Percentiles rank a stretch among this genome's conserved stretches.
These are phyloP conservation scores for Lipomyces yamadae DNA, from an alignment of 805 yeast genomes.

Conservation along the genomic window DNA sequence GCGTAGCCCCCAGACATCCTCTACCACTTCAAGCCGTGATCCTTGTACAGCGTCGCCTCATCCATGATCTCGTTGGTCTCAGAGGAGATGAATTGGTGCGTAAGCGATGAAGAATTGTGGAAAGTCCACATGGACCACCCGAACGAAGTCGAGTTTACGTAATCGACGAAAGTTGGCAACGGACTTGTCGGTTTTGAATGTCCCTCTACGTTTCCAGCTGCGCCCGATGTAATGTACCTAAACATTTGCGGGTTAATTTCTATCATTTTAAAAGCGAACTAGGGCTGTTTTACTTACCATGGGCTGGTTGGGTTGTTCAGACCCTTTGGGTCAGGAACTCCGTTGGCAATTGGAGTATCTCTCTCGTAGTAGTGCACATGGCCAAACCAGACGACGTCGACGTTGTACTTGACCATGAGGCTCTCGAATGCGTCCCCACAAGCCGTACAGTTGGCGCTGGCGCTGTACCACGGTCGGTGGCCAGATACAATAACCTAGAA, in stretches of 20 bases:
- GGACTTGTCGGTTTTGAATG: constrained; percentile 2
- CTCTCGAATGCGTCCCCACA: constrained; percentile 38
- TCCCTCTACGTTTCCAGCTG: constrained; percentile 43
- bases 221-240: constrained; percentile 41
- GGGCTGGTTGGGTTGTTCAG: constrained; percentile 41
- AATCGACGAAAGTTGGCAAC: constrained; percentile 4
- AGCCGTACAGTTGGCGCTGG: constrained; percentile 20
- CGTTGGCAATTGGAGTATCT: constrained; percentile 31
- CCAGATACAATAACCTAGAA: constrained; percentile 37
- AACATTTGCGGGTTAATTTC: constrained; percentile 21
- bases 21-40: constrained; percentile 8
- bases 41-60: constrained; percentile 13
- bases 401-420: constrained; percentile 35
- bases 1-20: too few relatives aligned
- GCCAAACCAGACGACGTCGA: constrained; percentile 41
- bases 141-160: neutral
- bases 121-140: constrained; percentile 4
- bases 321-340: constrained; percentile 38
- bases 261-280: too few relatives aligned
- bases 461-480: constrained; percentile 43
- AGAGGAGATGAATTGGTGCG: constrained; percentile 12
- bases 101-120: constrained; percentile 10
- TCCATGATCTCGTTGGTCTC: constrained; percentile 11
- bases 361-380: constrained; percentile 42
- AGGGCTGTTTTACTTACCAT: constrained; percentile 28